Evolutionary conservation across 78 protist species (phyloP).

Genomic region (Dictyostelium citrinum): DNA sequence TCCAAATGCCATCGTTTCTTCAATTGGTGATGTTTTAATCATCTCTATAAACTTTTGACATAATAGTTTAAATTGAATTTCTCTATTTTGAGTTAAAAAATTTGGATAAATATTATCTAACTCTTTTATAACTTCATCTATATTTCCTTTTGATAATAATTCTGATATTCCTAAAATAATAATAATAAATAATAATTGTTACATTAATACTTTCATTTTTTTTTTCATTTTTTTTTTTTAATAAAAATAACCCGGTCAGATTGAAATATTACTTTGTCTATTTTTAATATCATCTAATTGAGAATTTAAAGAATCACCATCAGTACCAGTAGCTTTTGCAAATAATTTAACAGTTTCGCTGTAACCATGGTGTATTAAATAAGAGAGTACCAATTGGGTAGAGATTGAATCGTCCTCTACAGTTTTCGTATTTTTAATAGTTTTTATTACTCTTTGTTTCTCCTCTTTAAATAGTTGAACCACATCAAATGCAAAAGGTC

Average conservation of each 20-base stretch:
- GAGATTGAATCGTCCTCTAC: slow-evolving; percentile 26
- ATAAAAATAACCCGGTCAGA: neutral
- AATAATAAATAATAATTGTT: neutral
- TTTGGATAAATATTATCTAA: slow-evolving; percentile 59
- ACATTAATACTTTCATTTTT: no score
- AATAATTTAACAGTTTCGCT: slow-evolving; percentile 72
- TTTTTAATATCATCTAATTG: slow-evolving; percentile 59
- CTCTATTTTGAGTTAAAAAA: slow-evolving; percentile 4
- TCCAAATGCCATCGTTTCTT: slow-evolving; percentile 66
- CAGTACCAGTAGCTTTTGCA: slow-evolving; percentile 64
- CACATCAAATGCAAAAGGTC: slow-evolving; percentile 80
- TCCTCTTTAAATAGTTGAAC: slow-evolving; percentile 64
- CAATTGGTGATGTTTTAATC: slow-evolving; percentile 56
- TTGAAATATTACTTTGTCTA: slow-evolving; percentile 24
- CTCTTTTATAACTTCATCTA: slow-evolving; percentile 55
- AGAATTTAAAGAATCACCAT: slow-evolving; percentile 3
- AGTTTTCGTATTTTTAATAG: slow-evolving; percentile 19
- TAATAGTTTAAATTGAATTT: slow-evolving; percentile 49
- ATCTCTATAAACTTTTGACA: slow-evolving; percentile 77
- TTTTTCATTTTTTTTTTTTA: no score
- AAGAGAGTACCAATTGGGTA: slow-evolving; percentile 62
- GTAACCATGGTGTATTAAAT: slow-evolving; percentile 85
- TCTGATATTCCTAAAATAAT: slow-evolving; percentile 49
- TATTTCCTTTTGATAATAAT: slow-evolving; percentile 55
- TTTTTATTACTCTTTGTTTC: slow-evolving; percentile 17